Percentiles rank a stretch among this genome's conserved stretches.
Evolutionary conservation across 805 yeast species (phyloP).

Genomic region (Schizosaccharomyces lindneri): DNA sequence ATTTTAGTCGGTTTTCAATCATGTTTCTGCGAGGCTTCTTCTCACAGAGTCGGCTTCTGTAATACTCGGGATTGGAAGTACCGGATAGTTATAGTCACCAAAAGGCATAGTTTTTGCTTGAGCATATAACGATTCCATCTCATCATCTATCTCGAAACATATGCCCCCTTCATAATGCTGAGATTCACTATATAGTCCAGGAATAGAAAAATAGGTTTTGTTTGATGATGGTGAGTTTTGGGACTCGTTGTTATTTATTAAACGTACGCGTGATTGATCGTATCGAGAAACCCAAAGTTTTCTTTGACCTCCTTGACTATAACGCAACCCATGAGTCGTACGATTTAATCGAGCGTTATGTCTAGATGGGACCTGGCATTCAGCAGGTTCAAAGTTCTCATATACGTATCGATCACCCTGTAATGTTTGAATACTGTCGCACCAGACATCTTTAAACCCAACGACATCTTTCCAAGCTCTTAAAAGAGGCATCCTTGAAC

Average conservation of each 20-base stretch:
- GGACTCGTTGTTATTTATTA: background rate
- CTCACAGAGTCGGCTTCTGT: background rate
- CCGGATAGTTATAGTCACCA: slow-evolving; percentile 22
- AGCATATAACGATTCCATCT: slow-evolving; percentile 14
- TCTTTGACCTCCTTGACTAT: slow-evolving; percentile 48
- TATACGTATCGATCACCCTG: slow-evolving; percentile 58
- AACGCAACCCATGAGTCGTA: slow-evolving; percentile 63
- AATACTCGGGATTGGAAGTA: slow-evolving; percentile 14
- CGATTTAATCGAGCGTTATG: slow-evolving; percentile 29
- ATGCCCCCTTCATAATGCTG: background rate
- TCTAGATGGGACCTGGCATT: slow-evolving; percentile 32
- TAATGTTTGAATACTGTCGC: slow-evolving; percentile 47
- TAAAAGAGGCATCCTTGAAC: slow-evolving; percentile 33
- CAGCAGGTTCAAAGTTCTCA: slow-evolving; percentile 59
- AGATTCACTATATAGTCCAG: background rate
- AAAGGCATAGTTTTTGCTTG: slow-evolving; percentile 14
- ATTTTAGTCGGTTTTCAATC: background rate
- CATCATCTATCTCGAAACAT: slow-evolving; percentile 7
- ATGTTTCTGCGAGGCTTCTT: background rate
- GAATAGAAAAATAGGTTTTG: background rate
- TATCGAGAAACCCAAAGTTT: slow-evolving; percentile 50
- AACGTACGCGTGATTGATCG: slow-evolving; percentile 1
- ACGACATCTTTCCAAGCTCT: slow-evolving; percentile 55
- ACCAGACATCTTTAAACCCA: slow-evolving; percentile 49
- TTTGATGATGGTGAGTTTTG: background rate